Evolutionary conservation across 257 asterid genomes (phyloP), one percentile per base, ranked within the genome.

Genomic region (Solanum etuberosum): DNA sequence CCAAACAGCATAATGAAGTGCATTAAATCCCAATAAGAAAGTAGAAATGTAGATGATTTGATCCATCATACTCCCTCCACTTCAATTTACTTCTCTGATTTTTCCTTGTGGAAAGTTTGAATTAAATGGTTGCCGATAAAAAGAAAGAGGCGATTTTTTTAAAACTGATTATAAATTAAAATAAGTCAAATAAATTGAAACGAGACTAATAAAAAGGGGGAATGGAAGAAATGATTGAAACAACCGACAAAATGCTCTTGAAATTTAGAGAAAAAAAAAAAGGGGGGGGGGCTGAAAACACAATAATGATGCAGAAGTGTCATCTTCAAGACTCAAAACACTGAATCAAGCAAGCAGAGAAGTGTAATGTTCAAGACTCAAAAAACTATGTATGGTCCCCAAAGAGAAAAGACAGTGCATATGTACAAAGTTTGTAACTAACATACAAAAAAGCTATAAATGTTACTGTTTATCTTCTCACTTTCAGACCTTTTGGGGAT

Each of bases 331-430:
- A 29, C 29, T 46, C 42, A 18, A 29, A 80, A 80, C 71, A 63
- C 16, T 59, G 38, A 83, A 83, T 83, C 67, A 65, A 72, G 65
- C 9, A 86, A 65, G 38, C 40, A 86, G 73, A 86, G 68, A 86
- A 77, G 46, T 77, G 63, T 71, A 51, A 86, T 63, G 29, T 32
- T 78, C 68, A 78, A 86, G 82, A 72, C 72, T 78, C 73, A 80
- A 80, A 46, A 80, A 48, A 72, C 46, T 70, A 35, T 46, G 83
- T 38, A 86, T 86, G 88, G 59, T 86, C 88, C 84, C 73, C 72
- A 46, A 29, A 34, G 43, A 27, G 51, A 71, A 6, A 84, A 70
- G 78, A 2, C 87, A 54, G 31, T 46, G 87, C 37, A 34, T 34
- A 38, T 25, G 40, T 59, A 59, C 29, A 84, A 48, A 72, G 57